Evolutionary conservation across 2,329 filamentous ascomycete species (phyloP).

Genomic region (Arthrobotrys musiformis): DNA sequence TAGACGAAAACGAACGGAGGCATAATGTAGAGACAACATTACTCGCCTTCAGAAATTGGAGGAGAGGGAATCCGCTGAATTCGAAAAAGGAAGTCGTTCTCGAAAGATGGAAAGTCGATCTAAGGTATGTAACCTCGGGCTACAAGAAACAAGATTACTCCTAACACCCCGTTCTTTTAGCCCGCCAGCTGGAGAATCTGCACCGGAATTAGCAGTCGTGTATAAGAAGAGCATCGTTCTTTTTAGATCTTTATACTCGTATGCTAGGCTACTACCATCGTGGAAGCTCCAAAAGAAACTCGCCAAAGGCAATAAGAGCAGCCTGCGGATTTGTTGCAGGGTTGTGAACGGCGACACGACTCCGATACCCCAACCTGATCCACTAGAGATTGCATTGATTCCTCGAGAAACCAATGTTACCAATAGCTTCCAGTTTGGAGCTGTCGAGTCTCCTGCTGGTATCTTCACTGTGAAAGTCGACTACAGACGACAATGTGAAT

Average conservation of each 20-base stretch:
- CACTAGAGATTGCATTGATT: conserved; percentile 76
- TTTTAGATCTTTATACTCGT: conserved; percentile 87
- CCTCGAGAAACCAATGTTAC: conserved; percentile 73
- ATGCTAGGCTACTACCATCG: conserved; percentile 81
- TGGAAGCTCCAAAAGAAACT: conserved; percentile 84
- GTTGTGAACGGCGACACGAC: conserved; percentile 72
- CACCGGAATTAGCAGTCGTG: conserved; percentile 78
- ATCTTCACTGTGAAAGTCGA: conserved; percentile 82
- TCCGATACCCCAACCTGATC: conserved; percentile 71
- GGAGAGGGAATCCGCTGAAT: conserved; percentile 60
- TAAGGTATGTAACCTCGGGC: conserved; percentile 70
- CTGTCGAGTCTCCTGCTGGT: conserved; percentile 86
- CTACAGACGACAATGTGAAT: conserved; percentile 88
- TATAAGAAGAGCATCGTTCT: conserved; percentile 98
- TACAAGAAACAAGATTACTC: not conserved
- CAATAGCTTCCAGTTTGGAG: conserved; percentile 81
- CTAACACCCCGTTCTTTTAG: conserved; percentile 25
- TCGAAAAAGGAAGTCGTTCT: conserved; percentile 78
- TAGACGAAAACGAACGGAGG: conserved; percentile 88
- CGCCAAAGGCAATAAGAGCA: conserved; percentile 73
- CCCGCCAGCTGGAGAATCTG: conserved; percentile 28
- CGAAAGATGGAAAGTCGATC: conserved; percentile 88
- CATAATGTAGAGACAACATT: conserved; percentile 92
- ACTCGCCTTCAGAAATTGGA: conserved; percentile 68
- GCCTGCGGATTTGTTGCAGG: conserved; percentile 81